Evolutionary conservation across 2,329 filamentous ascomycete species (phyloP).

Genomic region (Arachnomyces sp.): DNA sequence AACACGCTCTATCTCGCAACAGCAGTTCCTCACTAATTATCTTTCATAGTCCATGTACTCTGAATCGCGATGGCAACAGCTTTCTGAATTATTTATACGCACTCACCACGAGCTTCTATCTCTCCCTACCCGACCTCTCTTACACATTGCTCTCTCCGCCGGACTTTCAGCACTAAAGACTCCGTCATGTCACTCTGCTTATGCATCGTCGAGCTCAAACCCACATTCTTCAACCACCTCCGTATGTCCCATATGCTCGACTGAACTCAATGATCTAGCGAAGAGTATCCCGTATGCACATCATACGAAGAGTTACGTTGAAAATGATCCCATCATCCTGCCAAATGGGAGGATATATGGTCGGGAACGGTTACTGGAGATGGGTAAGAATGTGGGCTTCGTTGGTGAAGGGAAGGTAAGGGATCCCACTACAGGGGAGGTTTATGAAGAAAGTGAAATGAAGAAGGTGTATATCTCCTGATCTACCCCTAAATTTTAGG

Average conservation of each 20-base stretch:
- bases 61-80: conserved; percentile 60
- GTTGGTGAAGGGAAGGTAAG: conserved; percentile 59
- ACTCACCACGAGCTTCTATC: conserved; percentile 82
- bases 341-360: conserved; percentile 86
- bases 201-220: conserved; percentile 47
- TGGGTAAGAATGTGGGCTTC: conserved; percentile 67
- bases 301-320: conserved; percentile 88
- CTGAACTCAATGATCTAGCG: conserved; percentile 86
- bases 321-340: conserved; percentile 74
- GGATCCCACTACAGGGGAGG: conserved; percentile 67
- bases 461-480: conserved; percentile 90
- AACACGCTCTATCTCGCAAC: conserved; percentile 1
- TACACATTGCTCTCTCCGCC: conserved; percentile 83
- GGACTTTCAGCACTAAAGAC: conserved; percentile 94
- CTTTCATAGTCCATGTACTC: conserved; percentile 60
- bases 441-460: conserved; percentile 54
- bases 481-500: conserved; percentile 2
- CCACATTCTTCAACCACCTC: conserved; percentile 55
- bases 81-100: conserved; percentile 71
- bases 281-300: conserved; percentile 86
- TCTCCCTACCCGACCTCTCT: conserved; percentile 70
- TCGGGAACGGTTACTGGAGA: conserved; percentile 60
- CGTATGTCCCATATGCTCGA: conserved; percentile 92
- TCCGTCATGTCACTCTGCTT: conserved; percentile 73
- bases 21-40: conserved; percentile 26